Percentiles rank a stretch among this genome's conserved stretches.
Evolutionary conservation across 2,329 filamentous ascomycete genomes (phyloP).

Genomic region (Akanthomyces dipterigenus): DNA sequence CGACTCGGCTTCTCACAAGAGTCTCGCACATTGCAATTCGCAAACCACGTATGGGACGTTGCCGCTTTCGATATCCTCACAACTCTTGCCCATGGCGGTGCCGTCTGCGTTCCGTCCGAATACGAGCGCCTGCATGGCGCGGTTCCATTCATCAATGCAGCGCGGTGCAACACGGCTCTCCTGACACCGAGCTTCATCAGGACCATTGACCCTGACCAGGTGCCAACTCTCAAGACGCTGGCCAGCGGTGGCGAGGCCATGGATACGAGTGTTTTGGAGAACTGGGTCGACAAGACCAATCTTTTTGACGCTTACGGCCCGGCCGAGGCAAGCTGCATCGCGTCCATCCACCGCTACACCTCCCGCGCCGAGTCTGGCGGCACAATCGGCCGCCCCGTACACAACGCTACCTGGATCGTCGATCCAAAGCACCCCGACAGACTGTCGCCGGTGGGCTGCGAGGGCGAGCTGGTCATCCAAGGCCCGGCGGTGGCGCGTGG

Average conservation of each 20-base stretch:
- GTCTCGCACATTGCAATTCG: conserved; percentile 6
- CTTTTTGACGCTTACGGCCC: conserved; percentile 20
- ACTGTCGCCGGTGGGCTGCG: conserved; percentile 11
- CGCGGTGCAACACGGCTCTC: conserved; percentile 4
- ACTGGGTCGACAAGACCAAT: conserved; percentile 15
- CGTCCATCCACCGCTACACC: background rate
- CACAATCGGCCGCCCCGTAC: background rate
- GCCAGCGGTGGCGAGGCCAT: conserved; percentile 22
- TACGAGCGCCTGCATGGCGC: conserved; percentile 11
- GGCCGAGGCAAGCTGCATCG: conserved; percentile 29
- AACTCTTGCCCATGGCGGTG: conserved; percentile 10
- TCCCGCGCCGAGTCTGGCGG: background rate
- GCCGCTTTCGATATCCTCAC: conserved; percentile 13
- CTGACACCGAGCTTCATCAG: conserved; percentile 16
- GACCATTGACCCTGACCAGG: conserved; percentile 13
- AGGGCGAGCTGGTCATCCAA: conserved; percentile 16
- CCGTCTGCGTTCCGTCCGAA: conserved; percentile 13
- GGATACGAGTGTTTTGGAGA: conserved; percentile 19
- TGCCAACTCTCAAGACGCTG: conserved; percentile 13
- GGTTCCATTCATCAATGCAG: conserved; percentile 5
- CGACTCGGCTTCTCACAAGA: background rate
- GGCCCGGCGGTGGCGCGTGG: conserved; percentile 14
- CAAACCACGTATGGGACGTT: conserved; percentile 14
- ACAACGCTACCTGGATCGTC: conserved; percentile 14
- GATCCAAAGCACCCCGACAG: conserved; percentile 14